A percentile compares a stretch with the other conserved stretches of the same genome.
Conservation (phyloP, 345 rosid genomes). For the Rhodamnia rubescens region DNA sequence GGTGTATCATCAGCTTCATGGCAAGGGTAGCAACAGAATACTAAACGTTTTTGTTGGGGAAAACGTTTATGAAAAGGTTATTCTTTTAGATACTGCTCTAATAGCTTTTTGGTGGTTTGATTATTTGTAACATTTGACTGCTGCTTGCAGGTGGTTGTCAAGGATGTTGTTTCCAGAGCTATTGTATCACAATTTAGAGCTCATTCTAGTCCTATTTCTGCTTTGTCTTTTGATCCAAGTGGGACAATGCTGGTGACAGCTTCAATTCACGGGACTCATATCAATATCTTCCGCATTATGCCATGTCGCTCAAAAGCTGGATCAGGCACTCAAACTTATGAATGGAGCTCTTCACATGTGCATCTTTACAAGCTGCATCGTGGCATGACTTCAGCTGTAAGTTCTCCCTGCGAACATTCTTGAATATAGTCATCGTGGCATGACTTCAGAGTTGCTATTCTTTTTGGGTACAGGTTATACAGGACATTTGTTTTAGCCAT, state of each 20-base stretch:
- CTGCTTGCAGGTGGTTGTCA: constrained; percentile 75
- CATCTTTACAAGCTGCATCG: constrained; percentile 97
- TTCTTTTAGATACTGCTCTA: neutral
- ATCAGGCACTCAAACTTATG: constrained; percentile 45
- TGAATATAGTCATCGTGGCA: too few species aligned
- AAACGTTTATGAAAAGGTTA: neutral
- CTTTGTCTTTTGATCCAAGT: constrained; percentile 90
- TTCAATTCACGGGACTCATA: constrained; percentile 80
- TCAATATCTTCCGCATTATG: constrained; percentile 85
- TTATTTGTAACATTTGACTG: neutral
- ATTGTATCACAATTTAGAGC: constrained; percentile 89
- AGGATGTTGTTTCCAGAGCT: constrained; percentile 75
- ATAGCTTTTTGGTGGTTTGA: neutral
- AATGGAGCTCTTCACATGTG: constrained; percentile 88
- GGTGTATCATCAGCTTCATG: neutral
- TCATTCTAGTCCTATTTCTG: constrained; percentile 93
- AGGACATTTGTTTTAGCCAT: constrained; percentile 85
- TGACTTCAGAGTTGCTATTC: too few species aligned
- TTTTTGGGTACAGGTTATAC: constrained; percentile 64
- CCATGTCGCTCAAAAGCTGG: constrained; percentile 54
- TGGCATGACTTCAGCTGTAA: constrained; percentile 94
- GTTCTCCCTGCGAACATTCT: constrained; percentile 9
- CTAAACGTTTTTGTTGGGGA: neutral
- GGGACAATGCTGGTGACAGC: constrained; percentile 92
- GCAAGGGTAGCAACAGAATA: neutral